Evolutionary conservation across 768 basidiomycete species (phyloP), one percentile per base, ranked within the genome.

Genomic region (Termitomyces sp.): DNA sequence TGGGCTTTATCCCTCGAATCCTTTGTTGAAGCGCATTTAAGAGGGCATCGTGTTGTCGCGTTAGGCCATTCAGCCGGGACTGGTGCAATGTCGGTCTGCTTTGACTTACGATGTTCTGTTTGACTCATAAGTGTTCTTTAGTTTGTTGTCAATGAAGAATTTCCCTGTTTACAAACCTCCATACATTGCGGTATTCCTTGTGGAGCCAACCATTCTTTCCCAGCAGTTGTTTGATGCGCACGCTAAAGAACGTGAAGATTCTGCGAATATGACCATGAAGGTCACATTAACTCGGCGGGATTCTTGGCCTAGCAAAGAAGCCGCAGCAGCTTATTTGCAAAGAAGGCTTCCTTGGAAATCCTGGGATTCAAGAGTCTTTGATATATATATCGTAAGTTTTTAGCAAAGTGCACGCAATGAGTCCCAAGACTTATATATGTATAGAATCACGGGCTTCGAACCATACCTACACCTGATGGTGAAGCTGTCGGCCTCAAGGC

Each of bases 1-100:
- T 73, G 66, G 54, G 57, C 51, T 6, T 55, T 56, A 4, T 54
- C 57, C 35, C 43, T 63, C 2, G 55, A 60, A 29, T 43, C 54
- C 12, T 61, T 63, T 11, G 55, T 59, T 31, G 44, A 17, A 8
- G 51, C 64, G 1, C 55, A 61, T 49, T 47, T 66, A 35, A 57
- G 48, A 6, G 65, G 62, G 1, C 64, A 64, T 45, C 61, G 62
- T 8, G 62, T 71, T 2, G 66, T 73, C 40, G 69, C 61, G 1
- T 32, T 73, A 16, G 71, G 69, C 5, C 71, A 72, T 56, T 72
- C 71, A 8, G 71, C 69, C 2, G 70, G 71, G 3, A 55, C 66
- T n/a, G 66, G 61, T 10, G 66, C 70, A 4, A 63, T 70, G 71
- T 73, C 56, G 53, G 69, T 55, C 14, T 3, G 37, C 31, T n/a